Evolutionary conservation across 1,139 yeast genomes (phyloP), one percentile per base, ranked within the genome.

Genomic region (Kodamaea fungicola): DNA sequence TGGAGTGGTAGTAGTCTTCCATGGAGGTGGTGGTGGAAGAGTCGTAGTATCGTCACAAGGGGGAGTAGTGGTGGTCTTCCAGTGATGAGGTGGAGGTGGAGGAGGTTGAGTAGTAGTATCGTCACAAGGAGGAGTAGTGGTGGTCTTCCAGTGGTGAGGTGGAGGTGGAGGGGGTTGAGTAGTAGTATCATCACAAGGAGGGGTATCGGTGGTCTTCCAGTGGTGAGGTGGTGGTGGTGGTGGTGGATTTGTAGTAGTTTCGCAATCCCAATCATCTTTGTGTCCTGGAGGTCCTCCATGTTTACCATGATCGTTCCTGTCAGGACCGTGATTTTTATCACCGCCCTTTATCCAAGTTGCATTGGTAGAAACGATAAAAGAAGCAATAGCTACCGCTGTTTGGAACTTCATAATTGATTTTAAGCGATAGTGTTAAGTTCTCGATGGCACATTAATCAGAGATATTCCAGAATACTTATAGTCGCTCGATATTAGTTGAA

Each of bases 371-470:
- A 22, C 34, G 3, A 32, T 12, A 16, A 32, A 16, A 6, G 34
- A 13, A 9, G 30, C 30, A 9, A 32, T 13, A 16, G 34, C 23
- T 8, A 32, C 9, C 7, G 24, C 23, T 7, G 30, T 12, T 13
- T 26, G 29, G 30, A 25, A 16, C 30, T 12, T 32, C 34, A 32
- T 32, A 30, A 13, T 30, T 28, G 22, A 12, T 7, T 21, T 8
- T n/a, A 30, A 12, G 12, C 7, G 10, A 8, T 12, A n/a, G 13
- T 12, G 25, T 9, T 6, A 12, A 8, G 27, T 16, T 16, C 19
- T 16, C 19, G 19, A 16, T 16, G 19, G 5, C 19, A n/a, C 5
- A 5, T 5, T 16, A 16, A 16, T 16, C 19, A 16, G 19, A 16
- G 19, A 16, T 16, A 16, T 16, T 16, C 19, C 22, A 31, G 12